A percentile compares a stretch with the other conserved stretches of the same genome.
Conservation (phyloP, 2,329 filamentous ascomycete genomes). For the Onygenales sp. region DNA sequence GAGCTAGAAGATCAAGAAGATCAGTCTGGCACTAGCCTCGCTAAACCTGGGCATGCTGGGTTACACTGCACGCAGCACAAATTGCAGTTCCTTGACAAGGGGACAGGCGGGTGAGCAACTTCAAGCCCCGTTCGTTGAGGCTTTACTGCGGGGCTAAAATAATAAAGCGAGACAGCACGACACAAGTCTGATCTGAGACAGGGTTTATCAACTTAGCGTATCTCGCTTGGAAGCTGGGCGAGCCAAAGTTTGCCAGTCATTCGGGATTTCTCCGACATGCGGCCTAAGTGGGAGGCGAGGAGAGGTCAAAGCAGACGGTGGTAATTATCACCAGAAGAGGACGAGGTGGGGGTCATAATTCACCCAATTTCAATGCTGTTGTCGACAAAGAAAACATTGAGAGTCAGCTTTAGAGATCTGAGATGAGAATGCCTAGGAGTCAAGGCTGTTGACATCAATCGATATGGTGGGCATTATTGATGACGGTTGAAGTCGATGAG, state of each 20-base stretch:
- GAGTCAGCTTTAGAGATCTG: background rate
- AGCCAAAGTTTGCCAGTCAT: constrained; percentile 1
- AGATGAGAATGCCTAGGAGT: background rate
- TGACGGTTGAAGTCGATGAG: background rate
- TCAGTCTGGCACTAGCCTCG: too few relatives aligned
- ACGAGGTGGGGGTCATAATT: too few relatives aligned
- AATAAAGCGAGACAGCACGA: background rate
- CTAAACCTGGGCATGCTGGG: too few relatives aligned
- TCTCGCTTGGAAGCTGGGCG: background rate
- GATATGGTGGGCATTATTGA: background rate
- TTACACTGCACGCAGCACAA: too few relatives aligned
- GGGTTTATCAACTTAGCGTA: background rate
- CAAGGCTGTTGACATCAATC: background rate
- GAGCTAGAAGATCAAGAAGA: too few relatives aligned
- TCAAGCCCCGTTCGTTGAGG: too few relatives aligned
- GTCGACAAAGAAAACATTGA: background rate
- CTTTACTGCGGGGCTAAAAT: background rate
- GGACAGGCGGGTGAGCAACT: too few relatives aligned
- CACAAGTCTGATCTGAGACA: constrained; percentile 1
- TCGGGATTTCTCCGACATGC: background rate
- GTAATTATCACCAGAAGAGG: background rate
- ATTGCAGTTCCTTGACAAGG: background rate
- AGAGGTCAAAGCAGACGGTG: constrained; percentile 1
- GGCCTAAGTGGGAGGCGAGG: background rate
- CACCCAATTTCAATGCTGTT: too few relatives aligned